These are phyloP conservation scores for Colletotrichum limetticola DNA, from an alignment of 2,329 filamentous ascomycete species.

Conservation along the genomic window DNA sequence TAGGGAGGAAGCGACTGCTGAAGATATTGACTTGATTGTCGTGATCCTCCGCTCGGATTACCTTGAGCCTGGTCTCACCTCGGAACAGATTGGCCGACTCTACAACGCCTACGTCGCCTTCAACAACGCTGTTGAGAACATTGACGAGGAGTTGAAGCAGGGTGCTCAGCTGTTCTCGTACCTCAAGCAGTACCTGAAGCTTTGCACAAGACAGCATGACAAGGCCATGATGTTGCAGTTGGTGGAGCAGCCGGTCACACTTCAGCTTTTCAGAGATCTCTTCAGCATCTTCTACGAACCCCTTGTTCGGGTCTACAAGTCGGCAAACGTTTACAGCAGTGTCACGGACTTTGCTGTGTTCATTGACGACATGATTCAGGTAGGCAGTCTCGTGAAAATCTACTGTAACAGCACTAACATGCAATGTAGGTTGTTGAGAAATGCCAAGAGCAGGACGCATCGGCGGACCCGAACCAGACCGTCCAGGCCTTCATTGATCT, in stretches of 20 bases:
- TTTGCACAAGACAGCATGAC: slow-evolving; percentile 90
- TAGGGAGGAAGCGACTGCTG: slow-evolving; percentile 75
- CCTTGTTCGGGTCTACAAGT: slow-evolving; percentile 96
- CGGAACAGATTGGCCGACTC: slow-evolving; percentile 82
- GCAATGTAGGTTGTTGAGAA: slow-evolving; percentile 67
- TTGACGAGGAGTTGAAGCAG: slow-evolving; percentile 88
- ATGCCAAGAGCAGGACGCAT: slow-evolving; percentile 80
- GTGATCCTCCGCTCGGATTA: slow-evolving; percentile 84
- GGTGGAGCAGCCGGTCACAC: slow-evolving; percentile 95
- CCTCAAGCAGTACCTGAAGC: slow-evolving; percentile 92
- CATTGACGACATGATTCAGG: slow-evolving; percentile 90
- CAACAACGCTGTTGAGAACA: slow-evolving; percentile 91
- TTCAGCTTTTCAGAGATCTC: slow-evolving; percentile 94
- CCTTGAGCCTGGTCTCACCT: slow-evolving; percentile 75
- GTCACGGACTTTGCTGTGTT: slow-evolving; percentile 97
- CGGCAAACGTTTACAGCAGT: slow-evolving; percentile 96
- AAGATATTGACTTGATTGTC: slow-evolving; percentile 87
- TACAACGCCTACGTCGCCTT: slow-evolving; percentile 98
- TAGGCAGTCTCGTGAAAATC: slow-evolving; percentile 47
- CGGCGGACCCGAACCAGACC: slow-evolving; percentile 96
- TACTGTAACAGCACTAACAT: background rate
- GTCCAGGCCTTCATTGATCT: slow-evolving; percentile 98
- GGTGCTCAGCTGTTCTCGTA: slow-evolving; percentile 94
- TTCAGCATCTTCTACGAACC: slow-evolving; percentile 99
- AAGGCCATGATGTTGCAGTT: slow-evolving; percentile 97